Base-by-base conservation (phyloP, 2,329 filamentous ascomycete genomes). In the Sporothrix globosa region DNA sequence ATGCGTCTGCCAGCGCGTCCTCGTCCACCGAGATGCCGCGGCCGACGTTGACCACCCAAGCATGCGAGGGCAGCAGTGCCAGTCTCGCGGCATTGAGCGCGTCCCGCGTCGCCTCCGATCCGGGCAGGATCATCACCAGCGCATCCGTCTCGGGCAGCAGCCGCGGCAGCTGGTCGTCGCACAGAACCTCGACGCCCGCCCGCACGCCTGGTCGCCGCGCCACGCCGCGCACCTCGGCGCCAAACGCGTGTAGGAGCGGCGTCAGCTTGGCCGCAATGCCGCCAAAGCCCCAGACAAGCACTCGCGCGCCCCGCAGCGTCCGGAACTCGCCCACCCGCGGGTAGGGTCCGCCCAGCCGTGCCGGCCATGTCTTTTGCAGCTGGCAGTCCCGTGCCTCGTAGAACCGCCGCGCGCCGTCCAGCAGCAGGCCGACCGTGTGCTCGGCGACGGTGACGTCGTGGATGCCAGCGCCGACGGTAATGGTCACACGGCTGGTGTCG, bases 381-480 rank as follows among this genome's bases (percentile, higher is more conserved):
- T 84, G 83, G 74, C 77, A 81, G 74, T 84, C 83, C 63, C 82
- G 79, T 82, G 81, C 81, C 67, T 80, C 80, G 73, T 79, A 78
- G 75, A 83, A 82, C 19, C 77, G 77, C 44, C 82, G 76, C 0
- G 80, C 80, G 69, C 77, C 77, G 65, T 74, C 75, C 24, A 81
- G 75, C 30, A 81, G 75, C 34, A 84, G 73, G 14, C 80, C 82
- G 3, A 84, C 78, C 0, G 54, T 58, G 30, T 58, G 54, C 30
- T 58, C 54, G 17, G 54, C 54, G 30, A 58, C 54, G 13, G 54
- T 41, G 17, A 21, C 54, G 54, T 58, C 54, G 54, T 58, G 54
- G 54, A 58, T 58, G 30, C 54, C 54, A 1, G 54, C 54, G 9
- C 54, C 54, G 54, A 58, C 54, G 13, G 54, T 58, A 17, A 58